Evolutionary conservation across 2,329 filamentous ascomycete genomes (phyloP).

Genomic region (Chrysoporthe deuterocubensis): DNA sequence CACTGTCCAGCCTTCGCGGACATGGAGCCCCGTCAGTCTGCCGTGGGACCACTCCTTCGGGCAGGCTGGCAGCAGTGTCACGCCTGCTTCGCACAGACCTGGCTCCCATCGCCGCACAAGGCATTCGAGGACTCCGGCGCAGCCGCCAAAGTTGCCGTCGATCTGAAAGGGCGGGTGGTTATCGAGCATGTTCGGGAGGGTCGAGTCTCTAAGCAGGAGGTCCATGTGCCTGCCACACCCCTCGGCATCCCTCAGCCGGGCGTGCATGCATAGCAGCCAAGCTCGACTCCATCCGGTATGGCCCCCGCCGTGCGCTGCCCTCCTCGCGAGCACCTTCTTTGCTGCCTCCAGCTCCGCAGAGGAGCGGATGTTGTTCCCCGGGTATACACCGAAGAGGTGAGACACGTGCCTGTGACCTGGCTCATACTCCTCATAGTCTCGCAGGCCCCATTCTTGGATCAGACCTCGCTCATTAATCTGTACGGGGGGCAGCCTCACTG

Average conservation of each 20-base stretch:
- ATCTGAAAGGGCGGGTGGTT: constrained; percentile 53
- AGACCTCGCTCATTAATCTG: constrained; percentile 41
- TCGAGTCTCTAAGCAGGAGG: constrained; percentile 45
- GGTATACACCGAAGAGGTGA: constrained; percentile 53
- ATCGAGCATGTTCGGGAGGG: constrained; percentile 49
- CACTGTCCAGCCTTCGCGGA: constrained; percentile 41
- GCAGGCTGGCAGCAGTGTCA: constrained; percentile 44
- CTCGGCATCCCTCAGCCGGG: constrained; percentile 45
- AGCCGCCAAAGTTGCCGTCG: constrained; percentile 54
- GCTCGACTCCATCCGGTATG: constrained; percentile 57
- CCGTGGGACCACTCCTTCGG: constrained; percentile 42
- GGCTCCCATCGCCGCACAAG: constrained; percentile 44
- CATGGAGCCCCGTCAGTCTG: constrained; percentile 39
- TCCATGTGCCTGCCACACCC: constrained; percentile 44
- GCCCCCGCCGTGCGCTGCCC: constrained; percentile 43
- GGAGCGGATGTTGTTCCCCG: constrained; percentile 43
- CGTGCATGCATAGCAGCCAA: constrained; percentile 54
- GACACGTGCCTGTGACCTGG: constrained; percentile 56
- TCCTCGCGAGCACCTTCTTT: constrained; percentile 35
- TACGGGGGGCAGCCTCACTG: constrained; percentile 32
- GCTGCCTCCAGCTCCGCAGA: constrained; percentile 37
- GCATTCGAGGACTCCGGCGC: constrained; percentile 51
- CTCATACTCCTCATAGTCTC: constrained; percentile 46
- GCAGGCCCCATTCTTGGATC: constrained; percentile 46
- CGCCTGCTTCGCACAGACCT: constrained; percentile 29